Conservation (phyloP, 78 protist species). For the Monosiga brevicollis region DNA sequence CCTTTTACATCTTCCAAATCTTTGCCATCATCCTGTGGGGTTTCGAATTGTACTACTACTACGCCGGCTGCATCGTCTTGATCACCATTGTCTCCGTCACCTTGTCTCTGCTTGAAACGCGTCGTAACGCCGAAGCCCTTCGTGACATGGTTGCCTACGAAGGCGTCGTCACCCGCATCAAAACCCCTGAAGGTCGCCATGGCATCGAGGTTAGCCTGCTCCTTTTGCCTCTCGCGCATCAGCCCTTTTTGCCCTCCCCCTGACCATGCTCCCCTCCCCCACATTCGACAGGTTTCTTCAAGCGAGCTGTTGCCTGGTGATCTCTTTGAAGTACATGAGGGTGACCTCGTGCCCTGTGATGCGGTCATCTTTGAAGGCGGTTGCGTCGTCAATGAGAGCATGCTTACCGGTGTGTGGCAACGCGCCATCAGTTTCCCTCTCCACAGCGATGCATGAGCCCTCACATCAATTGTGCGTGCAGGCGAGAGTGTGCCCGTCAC, state of each 20-base stretch:
- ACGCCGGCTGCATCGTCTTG: conserved; percentile 59
- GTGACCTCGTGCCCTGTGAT: conserved; percentile 8
- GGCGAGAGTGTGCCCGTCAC: conserved; percentile 39
- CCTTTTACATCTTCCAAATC: conserved; percentile 81
- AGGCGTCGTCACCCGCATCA: conserved; percentile 8
- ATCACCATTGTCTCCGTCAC: conserved; percentile 51
- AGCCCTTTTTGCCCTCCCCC: neutral
- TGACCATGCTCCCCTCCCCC: neutral
- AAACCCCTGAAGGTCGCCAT: neutral
- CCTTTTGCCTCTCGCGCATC: neutral
- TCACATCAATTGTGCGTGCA: neutral
- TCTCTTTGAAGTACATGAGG: conserved; percentile 8
- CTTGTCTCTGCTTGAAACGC: conserved; percentile 14
- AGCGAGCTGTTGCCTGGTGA: conserved; percentile 46
- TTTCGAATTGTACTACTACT: conserved; percentile 53
- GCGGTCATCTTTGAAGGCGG: conserved; percentile 6
- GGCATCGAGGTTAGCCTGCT: neutral
- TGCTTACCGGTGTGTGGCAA: conserved; percentile 30
- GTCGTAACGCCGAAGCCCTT: conserved; percentile 13
- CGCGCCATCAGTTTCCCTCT: neutral
- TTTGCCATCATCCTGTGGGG: conserved; percentile 57
- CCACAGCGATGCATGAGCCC: neutral
- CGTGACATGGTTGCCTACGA: conserved; percentile 1
- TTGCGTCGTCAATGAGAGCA: conserved; percentile 30
- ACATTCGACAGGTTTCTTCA: neutral